Percentiles rank a stretch among this genome's conserved stretches.
These are phyloP conservation scores for Leccinum broughii DNA, from an alignment of 768 basidiomycete species.

Conservation along the genomic window DNA sequence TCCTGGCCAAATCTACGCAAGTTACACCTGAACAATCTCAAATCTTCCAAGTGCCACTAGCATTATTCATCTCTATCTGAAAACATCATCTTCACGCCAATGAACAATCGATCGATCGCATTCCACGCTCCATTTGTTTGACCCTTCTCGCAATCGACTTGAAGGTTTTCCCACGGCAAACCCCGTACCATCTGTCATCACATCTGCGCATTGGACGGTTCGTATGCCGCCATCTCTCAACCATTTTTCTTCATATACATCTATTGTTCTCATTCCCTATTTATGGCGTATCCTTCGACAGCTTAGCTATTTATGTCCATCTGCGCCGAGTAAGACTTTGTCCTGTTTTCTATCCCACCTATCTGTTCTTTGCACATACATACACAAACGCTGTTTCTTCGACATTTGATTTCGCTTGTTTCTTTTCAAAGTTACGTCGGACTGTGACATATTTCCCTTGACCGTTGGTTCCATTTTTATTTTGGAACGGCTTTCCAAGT, in stretches of 20 bases:
- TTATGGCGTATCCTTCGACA: conserved; percentile 34
- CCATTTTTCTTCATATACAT: conserved; percentile 15
- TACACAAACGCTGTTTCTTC: no score
- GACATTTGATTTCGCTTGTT: conserved; percentile 3
- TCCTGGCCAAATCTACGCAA: conserved; percentile 15
- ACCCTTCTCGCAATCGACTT: conserved; percentile 22
- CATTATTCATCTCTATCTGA: conserved; percentile 22
- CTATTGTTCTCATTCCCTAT: conserved; percentile 19
- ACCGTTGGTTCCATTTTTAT: background rate
- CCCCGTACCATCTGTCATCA: conserved; percentile 27
- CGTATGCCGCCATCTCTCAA: conserved; percentile 23
- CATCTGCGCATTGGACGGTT: conserved; percentile 33
- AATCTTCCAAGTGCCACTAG: conserved; percentile 17
- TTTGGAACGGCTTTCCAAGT: conserved; percentile 22
- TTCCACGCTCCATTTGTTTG: conserved; percentile 34
- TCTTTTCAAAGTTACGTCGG: conserved; percentile 16
- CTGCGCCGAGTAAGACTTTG: conserved; percentile 25
- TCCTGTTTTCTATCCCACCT: background rate
- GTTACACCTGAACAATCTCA: conserved; percentile 6
- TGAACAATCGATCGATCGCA: conserved; percentile 26
- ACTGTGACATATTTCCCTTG: conserved; percentile 14
- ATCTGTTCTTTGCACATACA: background rate
- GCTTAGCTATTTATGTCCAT: conserved; percentile 31
- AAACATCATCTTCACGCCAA: conserved; percentile 21
- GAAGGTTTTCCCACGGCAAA: conserved; percentile 13